phyloP scores from a whole-genome alignment of 768 basidiomycete species.

The Boletales sp. region DNA sequence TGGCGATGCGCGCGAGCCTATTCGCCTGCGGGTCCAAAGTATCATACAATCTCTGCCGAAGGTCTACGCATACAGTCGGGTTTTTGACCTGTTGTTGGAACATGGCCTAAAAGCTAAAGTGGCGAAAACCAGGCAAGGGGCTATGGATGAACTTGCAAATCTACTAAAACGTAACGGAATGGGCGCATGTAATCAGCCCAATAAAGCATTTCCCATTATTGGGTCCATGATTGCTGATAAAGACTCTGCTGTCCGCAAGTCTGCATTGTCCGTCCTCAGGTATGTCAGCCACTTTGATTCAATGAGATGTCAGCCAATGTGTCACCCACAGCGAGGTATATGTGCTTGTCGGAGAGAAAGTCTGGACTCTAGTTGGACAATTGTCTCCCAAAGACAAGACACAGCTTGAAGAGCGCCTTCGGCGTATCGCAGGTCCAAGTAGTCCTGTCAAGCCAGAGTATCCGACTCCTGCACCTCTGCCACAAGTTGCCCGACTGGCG shows the following conservation, averaged over 20 bases:
- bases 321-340: constrained; percentile 65
- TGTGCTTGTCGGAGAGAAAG: constrained; percentile 76
- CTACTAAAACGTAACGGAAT: constrained; percentile 82
- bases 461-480: constrained; percentile 40
- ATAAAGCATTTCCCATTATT: constrained; percentile 73
- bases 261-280: constrained; percentile 81
- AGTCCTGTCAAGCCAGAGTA: constrained; percentile 38
- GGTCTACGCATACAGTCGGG: constrained; percentile 89
- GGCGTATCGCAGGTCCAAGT: constrained; percentile 72
- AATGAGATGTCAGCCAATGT: constrained; percentile 4
- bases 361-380: constrained; percentile 74
- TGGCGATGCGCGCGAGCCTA: constrained; percentile 85
- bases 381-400: constrained; percentile 86
- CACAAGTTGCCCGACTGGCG: constrained; percentile 53
- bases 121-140: constrained; percentile 85
- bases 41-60: constrained; percentile 84
- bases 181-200: constrained; percentile 69
- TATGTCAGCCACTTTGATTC: constrained; percentile 31
- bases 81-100: constrained; percentile 85
- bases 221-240: constrained; percentile 84
- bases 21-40: constrained; percentile 74
- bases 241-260: constrained; percentile 84
- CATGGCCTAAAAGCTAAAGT: constrained; percentile 89
- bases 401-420: constrained; percentile 85
- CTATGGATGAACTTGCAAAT: constrained; percentile 75